Conservation (phyloP, 164 flowering plant genomes). For the Nelumbo lutea region DNA sequence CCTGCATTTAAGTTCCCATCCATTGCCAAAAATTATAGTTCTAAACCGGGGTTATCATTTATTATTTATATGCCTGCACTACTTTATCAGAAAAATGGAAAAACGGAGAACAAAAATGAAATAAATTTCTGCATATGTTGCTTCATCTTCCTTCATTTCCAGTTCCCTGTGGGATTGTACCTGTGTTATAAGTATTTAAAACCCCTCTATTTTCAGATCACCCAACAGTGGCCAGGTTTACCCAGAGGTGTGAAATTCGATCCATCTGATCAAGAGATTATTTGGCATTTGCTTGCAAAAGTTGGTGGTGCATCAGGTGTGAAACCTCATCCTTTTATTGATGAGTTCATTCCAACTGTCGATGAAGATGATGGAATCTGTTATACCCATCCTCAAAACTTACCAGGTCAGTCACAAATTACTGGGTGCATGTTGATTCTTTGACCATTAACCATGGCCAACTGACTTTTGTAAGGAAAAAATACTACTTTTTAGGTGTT, state of each 20-base stretch:
- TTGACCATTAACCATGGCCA: background rate
- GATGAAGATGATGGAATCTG: conserved; percentile 81
- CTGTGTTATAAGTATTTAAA: conserved; percentile 83
- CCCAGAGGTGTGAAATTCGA: conserved; percentile 94
- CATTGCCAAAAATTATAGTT: too few relatives aligned
- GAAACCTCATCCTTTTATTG: conserved; percentile 74
- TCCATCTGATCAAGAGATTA: conserved; percentile 84
- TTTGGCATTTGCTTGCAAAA: conserved; percentile 79
- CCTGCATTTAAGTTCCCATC: too few relatives aligned
- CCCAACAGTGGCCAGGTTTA: conserved; percentile 83
- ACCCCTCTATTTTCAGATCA: conserved; percentile 26
- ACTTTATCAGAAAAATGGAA: too few relatives aligned
- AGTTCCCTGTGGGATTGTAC: conserved; percentile 68
- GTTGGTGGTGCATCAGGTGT: conserved; percentile 37
- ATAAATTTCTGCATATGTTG: background rate
- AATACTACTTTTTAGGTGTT: conserved; percentile 42
- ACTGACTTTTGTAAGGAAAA: background rate
- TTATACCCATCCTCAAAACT: conserved; percentile 76
- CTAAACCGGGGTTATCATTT: too few relatives aligned
- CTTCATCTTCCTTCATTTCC: conserved; percentile 6
- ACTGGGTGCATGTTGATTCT: background rate
- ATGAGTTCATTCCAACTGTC: conserved; percentile 80
- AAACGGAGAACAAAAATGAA: too few relatives aligned
- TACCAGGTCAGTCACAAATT: conserved; percentile 48
- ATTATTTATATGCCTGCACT: too few relatives aligned